Evolutionary conservation across 179 eudicot genomes (phyloP), one percentile per base, ranked within the genome.

Genomic region (Pouteria campechiana): DNA sequence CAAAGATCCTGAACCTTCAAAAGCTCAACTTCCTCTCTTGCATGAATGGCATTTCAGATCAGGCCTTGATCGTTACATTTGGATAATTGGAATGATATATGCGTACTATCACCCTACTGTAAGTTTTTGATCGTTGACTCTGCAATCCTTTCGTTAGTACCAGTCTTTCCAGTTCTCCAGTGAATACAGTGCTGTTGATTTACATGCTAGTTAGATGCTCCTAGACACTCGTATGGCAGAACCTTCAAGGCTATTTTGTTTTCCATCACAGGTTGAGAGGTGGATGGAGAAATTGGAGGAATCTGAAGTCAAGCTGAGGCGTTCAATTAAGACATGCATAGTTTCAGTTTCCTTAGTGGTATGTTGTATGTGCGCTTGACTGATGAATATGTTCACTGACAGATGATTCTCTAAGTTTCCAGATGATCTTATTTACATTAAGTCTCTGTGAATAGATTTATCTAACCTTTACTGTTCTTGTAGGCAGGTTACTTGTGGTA

Each of bases 221-320:
- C n/a, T n/a, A n/a, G n/a, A n/a, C n/a, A n/a, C n/a, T n/a, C n/a
- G n/a, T n/a, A n/a, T n/a, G n/a, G n/a, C n/a, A n/a, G n/a, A n/a
- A n/a, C n/a, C n/a, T n/a, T n/a, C n/a, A n/a, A n/a, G 21, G 12
- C 37, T 39, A 25, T 39, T 14, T n/a, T 27, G 5, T 31, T 21
- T 18, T 32, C n/a, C 10, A 18, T 25, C 15, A 15, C 49, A 90
- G 98, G 87, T 90, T 40, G 98, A 90, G 61, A 75, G 74, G 50
- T 90, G 90, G 98, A 81, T 90, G 98, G 98, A 86, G 56, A 90
- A 81, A 52, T 65, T 90, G 50, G 95, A 90, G 67, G 98, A 81
- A 73, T 39, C 73, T 17, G 98, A 90, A 50, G 52, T 36, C 24
- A 90, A 72, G 45, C 64, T 64, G 38, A 79, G 71, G 68, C 54